Base-by-base conservation (phyloP, 2,329 filamentous ascomycete genomes). In the Microsporum audouinii region DNA sequence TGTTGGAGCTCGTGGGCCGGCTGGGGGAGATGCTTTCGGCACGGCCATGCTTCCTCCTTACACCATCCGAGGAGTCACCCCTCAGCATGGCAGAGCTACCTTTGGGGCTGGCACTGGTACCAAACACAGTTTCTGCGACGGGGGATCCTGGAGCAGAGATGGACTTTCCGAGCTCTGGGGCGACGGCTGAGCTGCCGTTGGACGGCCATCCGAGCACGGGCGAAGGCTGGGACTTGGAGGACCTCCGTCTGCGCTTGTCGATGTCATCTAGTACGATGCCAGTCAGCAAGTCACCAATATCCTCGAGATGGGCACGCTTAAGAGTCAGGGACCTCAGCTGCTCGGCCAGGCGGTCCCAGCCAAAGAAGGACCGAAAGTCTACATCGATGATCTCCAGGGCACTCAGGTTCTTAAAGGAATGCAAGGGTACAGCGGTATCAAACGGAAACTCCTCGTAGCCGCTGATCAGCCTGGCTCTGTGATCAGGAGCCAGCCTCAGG, bases 401-500 rank as follows among this genome's bases (percentile, higher is more conserved):
- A 75, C 92, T 92, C 60, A 97, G 79, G 68, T 97, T 99, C 77
- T 99, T 97, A 82, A 99, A 97, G 6, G 89, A 88, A 73, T 95
- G 88, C n/a, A 99, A 80, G 23, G 94, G 94, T 34, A 99, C 94
- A 23, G 94, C 94, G 29, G 90, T 96, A 74, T 99, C 94, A 73
- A 97, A 96, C 2, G 94, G 94, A 67, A 97, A 99, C 74, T 96
- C 92, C 74, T 99, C 94, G 71, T 94, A 97, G 33, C 92, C 92
- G 66, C 87, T 84, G 67, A 99, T 96, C 63, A 96, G 79, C 59
- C 88, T 86, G 57, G 92, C 91, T 66, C 90, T 88, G 79, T 91
- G 91, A 74, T 99, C 94, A n/a, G 91, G 91, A 33, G 91, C 86
- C 60, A 99, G 80, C 65, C 88, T 86, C 65, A 99, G 79, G 70